Base-by-base conservation (phyloP, 345 rosid genomes). In the Salix udensis region DNA sequence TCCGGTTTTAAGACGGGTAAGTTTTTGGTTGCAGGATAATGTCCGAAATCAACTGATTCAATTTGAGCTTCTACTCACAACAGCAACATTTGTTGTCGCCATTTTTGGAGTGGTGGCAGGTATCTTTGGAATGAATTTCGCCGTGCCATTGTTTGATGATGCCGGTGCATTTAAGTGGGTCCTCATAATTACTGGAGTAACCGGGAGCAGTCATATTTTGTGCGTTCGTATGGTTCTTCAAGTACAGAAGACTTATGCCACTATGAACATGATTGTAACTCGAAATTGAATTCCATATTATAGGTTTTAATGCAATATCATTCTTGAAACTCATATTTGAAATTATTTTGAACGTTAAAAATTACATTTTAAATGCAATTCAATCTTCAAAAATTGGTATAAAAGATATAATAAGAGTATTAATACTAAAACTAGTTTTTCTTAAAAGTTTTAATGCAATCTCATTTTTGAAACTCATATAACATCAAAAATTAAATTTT, bases 51-150 rank as follows among this genome's bases (percentile, higher is more conserved):
- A 96, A 82, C 90, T 96, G 81, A 96, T 96, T 84, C 99, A 96
- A 28, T 93, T 93, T 65, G 99, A 96, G 88, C 88, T 96, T 79
- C 87, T 96, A 12, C 88, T 96, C 23, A 96, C 99, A 0, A 93
- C 99, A 0, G 98, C 97, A 0, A 93, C 98, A 4, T 96, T 96
- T 46, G 98, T 96, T 31, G 99, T 91, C 24, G 97, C 99, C 48
- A 92, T 96, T 50, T 96, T 96, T 74, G 99, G 97, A 62, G 99
- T 96, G 4, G 99, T 96, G 55, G 97, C 99, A 5, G 98, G 99
- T 78, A 82, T 96, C 66, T 96, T 96, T 80, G 99, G 98, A 21
- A 96, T 96, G 99, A 94, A 94, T 76, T 96, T 96, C 70, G 39
- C 68, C 15, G 81, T 92, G 81, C 82, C 97, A 18, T 70, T 96